Percentiles rank a stretch among this genome's conserved stretches.
phyloP scores from a whole-genome alignment of 2,329 filamentous ascomycete species.

The Sporothrix dimorphospora region DNA sequence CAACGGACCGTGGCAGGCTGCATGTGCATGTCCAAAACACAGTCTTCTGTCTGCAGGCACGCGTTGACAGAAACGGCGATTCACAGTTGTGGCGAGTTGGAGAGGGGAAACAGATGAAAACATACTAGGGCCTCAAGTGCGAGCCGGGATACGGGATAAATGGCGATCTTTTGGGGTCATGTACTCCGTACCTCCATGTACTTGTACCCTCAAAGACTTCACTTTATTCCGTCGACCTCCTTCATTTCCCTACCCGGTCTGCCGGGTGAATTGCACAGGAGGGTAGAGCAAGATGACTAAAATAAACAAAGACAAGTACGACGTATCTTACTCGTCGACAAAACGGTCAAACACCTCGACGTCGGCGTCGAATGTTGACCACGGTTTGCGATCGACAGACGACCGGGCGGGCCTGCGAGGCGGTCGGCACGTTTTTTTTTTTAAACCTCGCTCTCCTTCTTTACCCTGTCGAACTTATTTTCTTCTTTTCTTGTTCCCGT shows the following conservation, averaged over 20 bases:
- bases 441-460: not conserved
- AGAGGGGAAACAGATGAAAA: not conserved
- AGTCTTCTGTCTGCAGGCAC: not conserved
- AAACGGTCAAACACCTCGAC: not conserved
- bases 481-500: no score
- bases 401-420: not conserved
- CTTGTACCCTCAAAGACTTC: not conserved
- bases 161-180: not conserved
- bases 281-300: not conserved
- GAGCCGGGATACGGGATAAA: conserved; percentile 4
- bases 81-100: not conserved
- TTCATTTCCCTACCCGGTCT: conserved; percentile 6
- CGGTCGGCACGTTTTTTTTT: not conserved
- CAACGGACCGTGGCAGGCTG: not conserved
- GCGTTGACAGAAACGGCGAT: not conserved
- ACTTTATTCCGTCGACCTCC: no score
- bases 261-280: conserved; percentile 21
- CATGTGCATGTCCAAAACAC: not conserved
- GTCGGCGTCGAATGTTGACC: not conserved
- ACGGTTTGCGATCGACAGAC: not conserved
- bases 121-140: not conserved
- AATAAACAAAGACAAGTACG: not conserved
- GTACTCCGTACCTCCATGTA: not conserved
- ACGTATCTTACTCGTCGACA: no score
- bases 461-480: no score